These are phyloP conservation scores for Scheffersomyces parashehatae DNA, from an alignment of 1,139 yeast genomes.

Conservation along the genomic window DNA sequence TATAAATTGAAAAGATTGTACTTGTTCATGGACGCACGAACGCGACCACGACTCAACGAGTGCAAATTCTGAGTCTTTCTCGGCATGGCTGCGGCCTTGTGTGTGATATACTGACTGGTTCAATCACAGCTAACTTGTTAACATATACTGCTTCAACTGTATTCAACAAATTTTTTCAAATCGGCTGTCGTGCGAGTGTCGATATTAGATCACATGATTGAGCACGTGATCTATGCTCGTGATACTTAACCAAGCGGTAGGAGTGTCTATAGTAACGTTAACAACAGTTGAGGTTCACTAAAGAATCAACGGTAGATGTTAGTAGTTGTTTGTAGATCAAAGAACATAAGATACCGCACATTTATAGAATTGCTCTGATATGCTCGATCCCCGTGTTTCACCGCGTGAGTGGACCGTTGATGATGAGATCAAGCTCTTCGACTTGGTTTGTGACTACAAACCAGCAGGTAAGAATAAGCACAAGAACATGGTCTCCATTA, in stretches of 20 bases:
- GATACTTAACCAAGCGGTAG: background rate
- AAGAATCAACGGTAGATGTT: no score
- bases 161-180: slow-evolving; percentile 7
- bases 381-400: no score
- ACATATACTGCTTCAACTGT: background rate
- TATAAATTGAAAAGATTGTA: slow-evolving; percentile 84
- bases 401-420: slow-evolving; percentile 53
- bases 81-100: slow-evolving; percentile 44
- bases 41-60: slow-evolving; percentile 67
- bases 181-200: slow-evolving; percentile 4
- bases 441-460: slow-evolving; percentile 66
- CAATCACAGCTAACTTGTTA: background rate
- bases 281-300: no score
- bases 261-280: background rate
- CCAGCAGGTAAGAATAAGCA: slow-evolving; percentile 65
- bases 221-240: background rate
- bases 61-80: slow-evolving; percentile 59
- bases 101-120: background rate
- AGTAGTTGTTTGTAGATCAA: no score
- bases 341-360: no score
- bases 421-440: slow-evolving; percentile 66
- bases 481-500: slow-evolving; percentile 57
- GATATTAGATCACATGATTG: slow-evolving; percentile 3
- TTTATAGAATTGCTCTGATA: no score
- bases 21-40: slow-evolving; percentile 92